Conservation (phyloP, 306 rosid species). For the Cajanus cajan region DNA sequence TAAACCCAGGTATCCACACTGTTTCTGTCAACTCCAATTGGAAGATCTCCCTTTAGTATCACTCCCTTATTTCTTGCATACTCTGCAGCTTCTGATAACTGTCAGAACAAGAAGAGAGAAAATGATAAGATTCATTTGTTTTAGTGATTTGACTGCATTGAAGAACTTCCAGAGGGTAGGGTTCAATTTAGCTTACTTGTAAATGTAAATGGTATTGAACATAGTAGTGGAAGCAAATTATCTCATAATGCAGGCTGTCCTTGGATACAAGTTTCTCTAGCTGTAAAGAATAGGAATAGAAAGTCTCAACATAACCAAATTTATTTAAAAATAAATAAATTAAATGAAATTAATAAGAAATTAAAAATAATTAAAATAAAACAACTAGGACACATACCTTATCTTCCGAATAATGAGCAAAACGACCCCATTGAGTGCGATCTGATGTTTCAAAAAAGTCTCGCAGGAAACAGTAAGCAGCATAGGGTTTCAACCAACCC, state of each 20-base stretch:
- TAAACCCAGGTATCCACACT: conserved; percentile 98
- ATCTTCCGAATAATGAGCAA: conserved; percentile 66
- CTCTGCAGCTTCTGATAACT: conserved; percentile 85
- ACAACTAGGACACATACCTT: conserved; percentile 51
- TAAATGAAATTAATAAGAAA: too few species aligned
- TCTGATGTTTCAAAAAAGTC: conserved; percentile 98
- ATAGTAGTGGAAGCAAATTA: conserved; percentile 88
- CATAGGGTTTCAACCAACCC: conserved; percentile 97
- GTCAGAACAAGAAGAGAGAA: conserved; percentile 33
- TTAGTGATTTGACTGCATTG: conserved; percentile 1
- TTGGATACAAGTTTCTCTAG: conserved; percentile 84
- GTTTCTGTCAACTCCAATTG: conserved; percentile 93
- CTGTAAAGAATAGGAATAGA: conserved; percentile 47
- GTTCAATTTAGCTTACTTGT: conserved; percentile 59
- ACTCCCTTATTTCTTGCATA: conserved; percentile 91
- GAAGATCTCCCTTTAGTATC: conserved; percentile 93
- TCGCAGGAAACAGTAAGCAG: conserved; percentile 89
- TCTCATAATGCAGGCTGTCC: conserved; percentile 73
- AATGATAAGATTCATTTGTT: conserved; percentile 23
- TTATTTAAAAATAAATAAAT: neutral
- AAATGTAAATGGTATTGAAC: conserved; percentile 85
- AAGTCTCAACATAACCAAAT: neutral
- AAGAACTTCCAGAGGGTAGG: conserved; percentile 15
- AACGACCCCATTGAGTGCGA: conserved; percentile 91
- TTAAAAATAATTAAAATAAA: neutral